Conservation (phyloP, 495 filamentous ascomycete genomes). For the Aspergillus biplanus region DNA sequence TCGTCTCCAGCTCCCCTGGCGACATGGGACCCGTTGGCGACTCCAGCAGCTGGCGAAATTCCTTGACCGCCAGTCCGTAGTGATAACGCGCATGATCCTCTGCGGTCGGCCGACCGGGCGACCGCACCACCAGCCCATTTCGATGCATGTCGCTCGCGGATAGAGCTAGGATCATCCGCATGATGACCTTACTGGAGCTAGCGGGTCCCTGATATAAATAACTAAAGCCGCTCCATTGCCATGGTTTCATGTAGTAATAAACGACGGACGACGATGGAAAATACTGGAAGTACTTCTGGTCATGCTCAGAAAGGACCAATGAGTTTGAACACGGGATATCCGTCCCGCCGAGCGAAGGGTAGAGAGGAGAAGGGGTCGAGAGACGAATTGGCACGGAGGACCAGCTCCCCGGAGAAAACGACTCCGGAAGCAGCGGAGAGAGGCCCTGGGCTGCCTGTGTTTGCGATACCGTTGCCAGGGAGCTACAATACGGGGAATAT, state of each 20-base stretch:
- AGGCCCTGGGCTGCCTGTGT: slow-evolving; percentile 7
- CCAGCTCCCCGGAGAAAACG: slow-evolving; percentile 12
- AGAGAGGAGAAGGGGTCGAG: slow-evolving; percentile 25
- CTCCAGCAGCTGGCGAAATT: slow-evolving; percentile 46
- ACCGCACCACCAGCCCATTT: slow-evolving; percentile 33
- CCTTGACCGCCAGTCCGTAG: slow-evolving; percentile 46
- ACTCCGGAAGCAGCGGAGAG: slow-evolving; percentile 17
- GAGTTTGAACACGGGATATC: slow-evolving; percentile 42
- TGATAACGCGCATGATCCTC: slow-evolving; percentile 46
- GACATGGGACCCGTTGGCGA: slow-evolving; percentile 35
- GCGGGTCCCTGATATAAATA: slow-evolving; percentile 47
- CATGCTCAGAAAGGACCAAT: slow-evolving; percentile 38
- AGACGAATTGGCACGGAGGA: background rate
- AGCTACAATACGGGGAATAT: slow-evolving; percentile 12
- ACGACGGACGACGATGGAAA: slow-evolving; percentile 48
- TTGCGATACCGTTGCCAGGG: slow-evolving; percentile 4
- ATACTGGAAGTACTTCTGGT: slow-evolving; percentile 46
- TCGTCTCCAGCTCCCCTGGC: slow-evolving; percentile 37
- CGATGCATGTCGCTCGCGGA: slow-evolving; percentile 49
- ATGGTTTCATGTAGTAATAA: slow-evolving; percentile 49
- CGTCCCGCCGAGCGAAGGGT: slow-evolving; percentile 29
- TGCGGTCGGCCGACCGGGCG: slow-evolving; percentile 38
- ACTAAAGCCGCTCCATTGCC: slow-evolving; percentile 46
- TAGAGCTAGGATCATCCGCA: slow-evolving; percentile 49
- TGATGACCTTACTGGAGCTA: slow-evolving; percentile 43